These are phyloP conservation scores for Penicillium turbatum DNA, from an alignment of 495 filamentous ascomycete genomes.

Conservation along the genomic window DNA sequence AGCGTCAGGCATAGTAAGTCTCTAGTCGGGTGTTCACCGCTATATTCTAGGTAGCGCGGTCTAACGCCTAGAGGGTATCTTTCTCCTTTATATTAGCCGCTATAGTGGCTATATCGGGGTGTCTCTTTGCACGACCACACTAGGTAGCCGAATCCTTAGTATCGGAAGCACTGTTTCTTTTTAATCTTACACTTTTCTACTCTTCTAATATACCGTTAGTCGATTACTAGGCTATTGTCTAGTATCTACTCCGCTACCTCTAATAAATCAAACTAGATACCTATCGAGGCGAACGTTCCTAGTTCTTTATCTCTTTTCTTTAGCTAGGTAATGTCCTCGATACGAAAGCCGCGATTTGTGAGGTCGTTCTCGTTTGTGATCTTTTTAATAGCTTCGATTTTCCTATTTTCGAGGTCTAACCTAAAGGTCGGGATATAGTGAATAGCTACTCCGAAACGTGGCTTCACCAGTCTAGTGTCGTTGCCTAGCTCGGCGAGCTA, in stretches of 20 bases:
- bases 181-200: conserved; percentile 20
- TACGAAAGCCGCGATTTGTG: not conserved
- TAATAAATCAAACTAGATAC: conserved; percentile 4
- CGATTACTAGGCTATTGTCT: not conserved
- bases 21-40: conserved; percentile 19
- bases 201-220: conserved; percentile 14
- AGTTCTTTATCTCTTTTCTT: not conserved
- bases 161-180: conserved; percentile 24
- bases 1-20: conserved; percentile 14
- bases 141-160: conserved; percentile 27
- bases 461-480: conserved; percentile 17
- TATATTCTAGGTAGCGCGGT: conserved; percentile 21
- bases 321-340: not conserved
- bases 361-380: not conserved
- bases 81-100: conserved; percentile 16
- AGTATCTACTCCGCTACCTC: conserved; percentile 1
- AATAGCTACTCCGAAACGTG: conserved; percentile 13
- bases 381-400: not conserved
- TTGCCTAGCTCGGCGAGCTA: conserved; percentile 17
- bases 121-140: conserved; percentile 31
- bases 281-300: conserved; percentile 3
- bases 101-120: conserved; percentile 24
- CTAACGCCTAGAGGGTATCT: conserved; percentile 20
- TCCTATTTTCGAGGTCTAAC: not conserved
- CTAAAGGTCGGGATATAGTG: not conserved